These are phyloP conservation scores for Ceratobasidium sp. DNA, from an alignment of 1,284 basidiomycete genomes.

Conservation along the genomic window DNA sequence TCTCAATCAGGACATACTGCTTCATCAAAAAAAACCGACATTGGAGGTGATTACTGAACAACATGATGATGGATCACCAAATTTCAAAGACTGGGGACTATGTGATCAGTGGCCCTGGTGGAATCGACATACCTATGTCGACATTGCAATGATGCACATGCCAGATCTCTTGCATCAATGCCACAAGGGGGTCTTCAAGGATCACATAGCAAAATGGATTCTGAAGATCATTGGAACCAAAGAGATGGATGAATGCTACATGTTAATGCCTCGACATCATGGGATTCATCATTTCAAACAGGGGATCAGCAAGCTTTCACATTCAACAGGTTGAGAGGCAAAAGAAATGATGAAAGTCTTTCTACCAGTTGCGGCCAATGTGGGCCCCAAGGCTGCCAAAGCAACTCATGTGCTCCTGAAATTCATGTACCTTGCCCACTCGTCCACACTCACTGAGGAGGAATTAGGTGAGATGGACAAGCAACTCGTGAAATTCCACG, in stretches of 20 bases:
- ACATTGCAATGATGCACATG: conserved; percentile 45
- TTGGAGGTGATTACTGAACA: neutral
- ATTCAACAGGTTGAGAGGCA: conserved; percentile 51
- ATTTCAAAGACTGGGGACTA: conserved; percentile 3
- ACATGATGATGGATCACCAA: neutral
- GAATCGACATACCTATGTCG: neutral
- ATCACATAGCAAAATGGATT: conserved; percentile 52
- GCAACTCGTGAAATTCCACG: conserved; percentile 49
- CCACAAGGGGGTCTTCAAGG: conserved; percentile 54
- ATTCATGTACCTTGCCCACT: conserved; percentile 50
- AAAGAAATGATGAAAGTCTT: conserved; percentile 49
- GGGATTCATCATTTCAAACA: conserved; percentile 52
- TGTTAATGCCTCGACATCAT: conserved; percentile 50
- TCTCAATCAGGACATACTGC: neutral
- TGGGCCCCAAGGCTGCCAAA: neutral
- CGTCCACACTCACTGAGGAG: conserved; percentile 53
- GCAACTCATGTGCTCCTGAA: conserved; percentile 40
- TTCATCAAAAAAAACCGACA: neutral
- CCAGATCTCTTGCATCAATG: conserved; percentile 55
- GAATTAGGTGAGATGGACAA: conserved; percentile 47
- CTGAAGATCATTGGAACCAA: conserved; percentile 39
- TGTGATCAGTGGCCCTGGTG: conserved; percentile 5
- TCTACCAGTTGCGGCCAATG: conserved; percentile 44
- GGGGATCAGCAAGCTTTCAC: conserved; percentile 51
- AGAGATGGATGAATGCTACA: conserved; percentile 51